Base-by-base conservation (phyloP, 495 filamentous ascomycete species). In the Penicillium ucsense region DNA sequence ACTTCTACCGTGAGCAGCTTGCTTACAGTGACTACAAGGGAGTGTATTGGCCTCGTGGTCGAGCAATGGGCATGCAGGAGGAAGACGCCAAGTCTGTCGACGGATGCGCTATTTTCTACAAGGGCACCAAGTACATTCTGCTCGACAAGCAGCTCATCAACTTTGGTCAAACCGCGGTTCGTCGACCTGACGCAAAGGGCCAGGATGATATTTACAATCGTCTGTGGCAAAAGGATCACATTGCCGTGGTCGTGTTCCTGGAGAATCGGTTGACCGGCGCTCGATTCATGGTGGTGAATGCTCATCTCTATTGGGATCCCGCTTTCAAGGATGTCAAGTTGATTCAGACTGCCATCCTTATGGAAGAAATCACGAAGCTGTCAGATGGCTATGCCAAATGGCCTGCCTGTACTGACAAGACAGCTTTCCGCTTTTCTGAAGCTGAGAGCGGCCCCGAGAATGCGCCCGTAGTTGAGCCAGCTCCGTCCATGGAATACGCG, bases 121-220 rank as follows among this genome's bases (percentile, higher is more conserved):
- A 95, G 67, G 78, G 74, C 50, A 85, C 76, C 68, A 94, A 94
- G 72, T 97, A 86, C 66, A 86, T 94, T 53, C 68, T 94, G 39
- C 79, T 97, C 31, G 89, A 96, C 69, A 96, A 95, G 70, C 83
- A 94, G 46, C 60, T 95, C 39, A 80, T 98, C 57, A 88, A 95
- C 64, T 94, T 95, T 63, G 81, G 83, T n/a, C 84, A 87, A 49
- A 84, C 81, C 11, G 91, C 92, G 48, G 92, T 97, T 64, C 87
- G 91, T 48, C 77, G 94, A 43, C 85, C 88, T 4, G 92, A 96
- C 63, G 92, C 94, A 77, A 97, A 96, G 67, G 84, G 86, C 33
- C 85, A 90, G 44, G 86, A 91, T 56, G 94, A 98, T 56, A 89
- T 96, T 49, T 97, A 92, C 74, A 97, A 98, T 61, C 83, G 92